phyloP scores from a whole-genome alignment of 2,329 filamentous ascomycete genomes.

The Ploettnerulaceae sp. region DNA sequence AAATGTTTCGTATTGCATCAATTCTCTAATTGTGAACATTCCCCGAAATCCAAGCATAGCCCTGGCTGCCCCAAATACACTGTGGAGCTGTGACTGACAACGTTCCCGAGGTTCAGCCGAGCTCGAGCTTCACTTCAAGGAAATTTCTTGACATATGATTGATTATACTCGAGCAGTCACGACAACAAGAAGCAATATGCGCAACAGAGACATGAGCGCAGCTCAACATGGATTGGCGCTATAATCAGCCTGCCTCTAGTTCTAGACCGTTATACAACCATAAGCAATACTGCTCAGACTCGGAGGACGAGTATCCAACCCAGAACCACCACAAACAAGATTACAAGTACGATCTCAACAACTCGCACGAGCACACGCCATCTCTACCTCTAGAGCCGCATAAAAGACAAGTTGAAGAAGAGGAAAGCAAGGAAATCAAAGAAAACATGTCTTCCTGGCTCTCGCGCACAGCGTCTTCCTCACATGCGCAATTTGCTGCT shows the following conservation, averaged over 20 bases:
- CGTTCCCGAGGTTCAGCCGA: no score
- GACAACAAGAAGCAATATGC: conserved; percentile 6
- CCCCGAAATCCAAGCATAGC: no score
- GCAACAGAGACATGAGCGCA: conserved; percentile 12
- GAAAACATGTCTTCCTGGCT: conserved; percentile 30
- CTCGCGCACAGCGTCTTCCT: conserved; percentile 21
- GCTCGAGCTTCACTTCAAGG: no score
- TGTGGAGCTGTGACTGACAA: no score
- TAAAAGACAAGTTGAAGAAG: neutral
- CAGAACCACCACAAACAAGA: neutral
- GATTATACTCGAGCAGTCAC: neutral
- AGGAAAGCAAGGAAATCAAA: neutral
- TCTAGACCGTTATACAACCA: neutral
- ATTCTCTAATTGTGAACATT: no score
- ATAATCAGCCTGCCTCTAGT: conserved; percentile 14
- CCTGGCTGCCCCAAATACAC: no score
- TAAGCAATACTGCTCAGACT: conserved; percentile 5
- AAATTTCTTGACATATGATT: neutral
- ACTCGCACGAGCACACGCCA: neutral
- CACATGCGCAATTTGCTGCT: conserved; percentile 54
- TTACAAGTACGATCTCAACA: neutral
- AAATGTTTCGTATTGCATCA: no score
- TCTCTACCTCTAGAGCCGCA: neutral
- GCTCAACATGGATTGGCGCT: conserved; percentile 22
- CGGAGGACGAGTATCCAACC: conserved; percentile 12